Percentiles rank a stretch among this genome's conserved stretches.
These are phyloP conservation scores for Candida freyschussii DNA, from an alignment of 1,139 yeast species.

Conservation along the genomic window DNA sequence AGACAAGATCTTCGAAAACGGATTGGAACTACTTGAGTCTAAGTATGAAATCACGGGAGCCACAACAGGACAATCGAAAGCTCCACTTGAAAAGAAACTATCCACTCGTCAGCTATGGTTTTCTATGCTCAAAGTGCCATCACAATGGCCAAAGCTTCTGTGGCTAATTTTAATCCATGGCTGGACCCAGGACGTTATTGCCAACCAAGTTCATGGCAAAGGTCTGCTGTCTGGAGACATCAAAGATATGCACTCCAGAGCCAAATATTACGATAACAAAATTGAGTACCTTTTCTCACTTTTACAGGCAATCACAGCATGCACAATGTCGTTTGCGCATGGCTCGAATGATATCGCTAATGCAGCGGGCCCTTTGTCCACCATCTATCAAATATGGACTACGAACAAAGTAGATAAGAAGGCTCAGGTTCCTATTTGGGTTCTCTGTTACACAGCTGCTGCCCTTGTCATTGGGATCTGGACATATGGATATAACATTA, in stretches of 20 bases:
- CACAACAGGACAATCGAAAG: constrained; percentile 1
- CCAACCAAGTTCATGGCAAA: constrained; percentile 37
- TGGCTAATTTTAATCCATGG: constrained; percentile 56
- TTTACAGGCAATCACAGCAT: constrained; percentile 69
- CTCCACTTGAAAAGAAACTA: constrained; percentile 25
- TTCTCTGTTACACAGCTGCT: constrained; percentile 62
- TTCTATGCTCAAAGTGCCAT: constrained; percentile 41
- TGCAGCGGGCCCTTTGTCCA: constrained; percentile 72
- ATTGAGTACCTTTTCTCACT: constrained; percentile 67
- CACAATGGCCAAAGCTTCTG: constrained; percentile 47
- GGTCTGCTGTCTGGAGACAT: constrained; percentile 34
- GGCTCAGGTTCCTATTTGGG: constrained; percentile 67
- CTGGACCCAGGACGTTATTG: constrained; percentile 58
- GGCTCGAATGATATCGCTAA: constrained; percentile 80
- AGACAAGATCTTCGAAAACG: constrained; percentile 14
- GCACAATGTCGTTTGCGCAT: constrained; percentile 79
- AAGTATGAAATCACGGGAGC: constrained; percentile 10
- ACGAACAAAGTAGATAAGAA: constrained; percentile 43
- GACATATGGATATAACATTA: constrained; percentile 70
- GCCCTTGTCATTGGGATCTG: constrained; percentile 66
- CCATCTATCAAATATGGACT: constrained; percentile 61
- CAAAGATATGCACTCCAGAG: constrained; percentile 46
- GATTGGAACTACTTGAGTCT: constrained; percentile 17
- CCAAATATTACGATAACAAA: constrained; percentile 68
- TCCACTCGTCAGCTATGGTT: constrained; percentile 37